Base-by-base conservation (phyloP, 73 alveolate species). In the Blepharisma stoltei region DNA sequence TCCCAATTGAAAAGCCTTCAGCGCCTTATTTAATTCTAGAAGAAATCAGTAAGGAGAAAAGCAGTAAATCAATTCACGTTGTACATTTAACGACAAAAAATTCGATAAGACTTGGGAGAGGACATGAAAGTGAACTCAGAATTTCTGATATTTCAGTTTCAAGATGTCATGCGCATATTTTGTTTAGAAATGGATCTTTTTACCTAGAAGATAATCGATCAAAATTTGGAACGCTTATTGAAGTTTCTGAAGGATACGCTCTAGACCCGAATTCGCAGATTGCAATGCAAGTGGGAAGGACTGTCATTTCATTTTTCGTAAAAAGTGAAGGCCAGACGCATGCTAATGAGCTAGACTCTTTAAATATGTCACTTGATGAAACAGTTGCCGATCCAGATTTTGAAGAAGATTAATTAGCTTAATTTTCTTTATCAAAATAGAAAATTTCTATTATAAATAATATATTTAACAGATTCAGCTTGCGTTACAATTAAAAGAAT, bases 141-240 rank as follows among this genome's bases (percentile, higher is more conserved):
- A 80, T 90, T 43, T 71, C 71, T 79, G 97, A 90, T 77, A 86
- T 90, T 27, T 80, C 97, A 25, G 94, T 90, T 32, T 86, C 94
- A 65, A 73, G 97, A 79, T 32, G 83, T 7, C 97, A 90, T 83
- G 92, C 92, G 38, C 45, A 41, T 6, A 27, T 84, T 18, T 52
- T 23, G 67, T 84, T 54, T 68, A 55, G 60, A 38, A 78, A 83
- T 44, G 91, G 91, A 48, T 54, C 43, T 48, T 79, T 83, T 53
- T n/a, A 14, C 14, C 50, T 88, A 52, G 88, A 71, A 54, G 96
- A 89, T 78, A 83, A 85, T 55, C 45, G 79, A 54, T 69, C 90
- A 54, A 85, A 87, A 73, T 89, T 86, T 54, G 96, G 96, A 6
- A 73, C 96, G 18, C 70, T 86, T 27, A 67, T 83, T 44, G 79